These are phyloP conservation scores for Calcarisporium arbuscula DNA, from an alignment of 2,329 filamentous ascomycete genomes.

Conservation along the genomic window DNA sequence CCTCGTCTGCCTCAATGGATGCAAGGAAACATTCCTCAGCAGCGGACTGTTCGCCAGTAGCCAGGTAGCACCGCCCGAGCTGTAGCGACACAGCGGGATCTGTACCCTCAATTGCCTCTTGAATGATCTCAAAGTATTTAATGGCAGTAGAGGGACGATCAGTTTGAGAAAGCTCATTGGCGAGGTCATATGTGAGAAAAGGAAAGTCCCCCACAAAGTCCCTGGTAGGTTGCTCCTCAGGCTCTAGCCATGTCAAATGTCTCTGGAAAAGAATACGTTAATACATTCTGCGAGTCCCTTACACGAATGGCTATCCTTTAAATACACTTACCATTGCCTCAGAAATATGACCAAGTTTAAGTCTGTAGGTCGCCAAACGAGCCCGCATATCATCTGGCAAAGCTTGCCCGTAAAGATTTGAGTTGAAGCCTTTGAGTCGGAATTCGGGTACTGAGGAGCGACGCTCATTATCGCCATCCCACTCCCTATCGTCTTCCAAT, in stretches of 20 bases:
- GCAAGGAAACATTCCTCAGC: constrained; percentile 74
- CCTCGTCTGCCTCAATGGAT: constrained; percentile 64
- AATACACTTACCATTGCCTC: constrained; percentile 64
- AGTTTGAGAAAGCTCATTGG: constrained; percentile 33
- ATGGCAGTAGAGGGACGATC: constrained; percentile 34
- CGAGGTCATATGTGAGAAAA: constrained; percentile 70
- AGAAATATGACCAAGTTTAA: constrained; percentile 58
- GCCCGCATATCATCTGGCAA: constrained; percentile 77
- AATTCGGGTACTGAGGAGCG: constrained; percentile 58
- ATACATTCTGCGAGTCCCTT: constrained; percentile 2
- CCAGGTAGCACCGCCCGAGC: constrained; percentile 63
- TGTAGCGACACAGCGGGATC: constrained; percentile 47
- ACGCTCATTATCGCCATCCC: constrained; percentile 69
- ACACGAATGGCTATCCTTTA: not conserved
- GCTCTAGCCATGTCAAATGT: constrained; percentile 66
- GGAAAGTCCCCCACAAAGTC: constrained; percentile 58
- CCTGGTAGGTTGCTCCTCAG: constrained; percentile 42
- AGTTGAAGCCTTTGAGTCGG: constrained; percentile 43
- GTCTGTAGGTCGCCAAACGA: constrained; percentile 77
- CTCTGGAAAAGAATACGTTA: constrained; percentile 34
- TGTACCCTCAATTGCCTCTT: constrained; percentile 38
- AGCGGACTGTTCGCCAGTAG: constrained; percentile 54
- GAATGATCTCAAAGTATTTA: constrained; percentile 50
- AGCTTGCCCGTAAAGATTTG: constrained; percentile 60
- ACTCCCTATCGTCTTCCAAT: constrained; percentile 76